Evolutionary conservation across 2,329 filamentous ascomycete species (phyloP).

Genomic region (Colletotrichum sp.): DNA sequence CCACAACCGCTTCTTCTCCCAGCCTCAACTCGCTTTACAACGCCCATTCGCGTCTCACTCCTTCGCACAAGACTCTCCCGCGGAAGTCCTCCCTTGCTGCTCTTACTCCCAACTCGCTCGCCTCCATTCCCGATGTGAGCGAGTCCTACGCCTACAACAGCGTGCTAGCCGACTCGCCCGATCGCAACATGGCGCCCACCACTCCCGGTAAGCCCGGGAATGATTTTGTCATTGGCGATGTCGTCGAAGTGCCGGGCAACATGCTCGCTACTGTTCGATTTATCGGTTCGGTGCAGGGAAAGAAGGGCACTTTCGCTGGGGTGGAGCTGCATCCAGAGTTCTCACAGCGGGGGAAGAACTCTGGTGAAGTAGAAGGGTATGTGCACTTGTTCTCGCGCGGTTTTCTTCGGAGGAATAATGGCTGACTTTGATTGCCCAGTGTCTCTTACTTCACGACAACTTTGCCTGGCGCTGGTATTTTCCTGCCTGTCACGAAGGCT

Average conservation of each 20-base stretch:
- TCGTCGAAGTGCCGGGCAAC: conserved; percentile 89
- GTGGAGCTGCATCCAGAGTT: conserved; percentile 86
- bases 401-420: neutral
- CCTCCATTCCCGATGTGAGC: conserved; percentile 69
- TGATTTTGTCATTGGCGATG: conserved; percentile 74
- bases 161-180: conserved; percentile 50
- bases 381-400: conserved; percentile 28
- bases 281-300: conserved; percentile 83
- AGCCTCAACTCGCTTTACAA: conserved; percentile 60
- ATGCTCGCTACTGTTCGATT: conserved; percentile 93
- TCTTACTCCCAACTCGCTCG: conserved; percentile 66
- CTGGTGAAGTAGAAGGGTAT: conserved; percentile 93
- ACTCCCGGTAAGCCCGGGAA: conserved; percentile 59
- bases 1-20: conserved; percentile 57
- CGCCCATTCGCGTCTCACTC: conserved; percentile 50
- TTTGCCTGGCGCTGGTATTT: conserved; percentile 85
- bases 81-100: conserved; percentile 76
- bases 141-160: conserved; percentile 66
- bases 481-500: conserved; percentile 85
- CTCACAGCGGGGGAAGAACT: conserved; percentile 88
- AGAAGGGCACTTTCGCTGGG: conserved; percentile 89
- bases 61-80: conserved; percentile 47
- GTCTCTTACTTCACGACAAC: conserved; percentile 82
- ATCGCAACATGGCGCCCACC: conserved; percentile 54
- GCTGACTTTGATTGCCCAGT: conserved; percentile 40